Conservation (phyloP, 108 stramenopile species). For the Cyclotella choctawhatcheeana region DNA sequence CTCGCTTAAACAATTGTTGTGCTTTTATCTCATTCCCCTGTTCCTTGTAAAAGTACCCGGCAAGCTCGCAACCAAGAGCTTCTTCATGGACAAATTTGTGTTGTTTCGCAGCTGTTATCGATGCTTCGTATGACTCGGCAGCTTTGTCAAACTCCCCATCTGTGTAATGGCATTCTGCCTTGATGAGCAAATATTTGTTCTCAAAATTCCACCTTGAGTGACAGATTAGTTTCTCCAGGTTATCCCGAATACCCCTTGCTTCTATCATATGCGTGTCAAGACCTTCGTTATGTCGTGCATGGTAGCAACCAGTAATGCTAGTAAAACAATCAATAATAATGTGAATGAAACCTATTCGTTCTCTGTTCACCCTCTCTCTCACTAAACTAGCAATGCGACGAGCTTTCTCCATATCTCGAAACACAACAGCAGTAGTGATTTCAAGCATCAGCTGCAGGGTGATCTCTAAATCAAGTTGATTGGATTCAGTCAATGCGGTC, state of each 20-base stretch:
- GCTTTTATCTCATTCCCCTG: constrained; percentile 2
- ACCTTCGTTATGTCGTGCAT: not conserved
- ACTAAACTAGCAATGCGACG: not conserved
- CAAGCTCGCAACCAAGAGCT: constrained; percentile 21
- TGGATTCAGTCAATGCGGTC: not conserved
- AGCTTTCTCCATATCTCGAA: constrained; percentile 6
- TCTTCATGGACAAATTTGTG: not conserved
- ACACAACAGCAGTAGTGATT: not conserved
- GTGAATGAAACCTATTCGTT: not conserved
- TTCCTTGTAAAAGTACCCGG: constrained; percentile 18
- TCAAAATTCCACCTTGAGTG: constrained; percentile 16
- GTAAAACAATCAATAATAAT: constrained; percentile 2
- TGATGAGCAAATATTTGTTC: not conserved
- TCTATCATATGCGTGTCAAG: not conserved
- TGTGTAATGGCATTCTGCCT: constrained; percentile 11
- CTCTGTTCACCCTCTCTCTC: not conserved
- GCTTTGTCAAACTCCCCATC: constrained; percentile 4
- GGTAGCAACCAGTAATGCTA: constrained; percentile 3
- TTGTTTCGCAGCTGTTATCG: constrained; percentile 6
- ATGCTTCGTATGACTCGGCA: constrained; percentile 5
- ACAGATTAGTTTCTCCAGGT: not conserved
- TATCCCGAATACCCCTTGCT: not conserved
- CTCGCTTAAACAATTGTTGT: constrained; percentile 13
- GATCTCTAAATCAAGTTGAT: not conserved
- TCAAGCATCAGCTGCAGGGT: not conserved